phyloP scores from a whole-genome alignment of 148 eudicot species.

The Rheum nobile region DNA sequence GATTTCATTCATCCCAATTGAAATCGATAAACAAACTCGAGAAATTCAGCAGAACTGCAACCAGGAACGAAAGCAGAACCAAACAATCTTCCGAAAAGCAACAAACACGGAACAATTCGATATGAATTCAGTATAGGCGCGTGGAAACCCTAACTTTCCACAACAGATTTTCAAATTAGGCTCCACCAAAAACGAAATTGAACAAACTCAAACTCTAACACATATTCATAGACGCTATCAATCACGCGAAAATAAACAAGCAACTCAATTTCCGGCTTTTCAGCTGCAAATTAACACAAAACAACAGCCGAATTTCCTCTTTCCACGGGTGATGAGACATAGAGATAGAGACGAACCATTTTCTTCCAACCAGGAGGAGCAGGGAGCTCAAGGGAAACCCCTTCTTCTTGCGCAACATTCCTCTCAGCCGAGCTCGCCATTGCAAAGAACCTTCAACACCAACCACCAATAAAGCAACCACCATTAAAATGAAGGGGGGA shows the following conservation, averaged over 20 bases:
- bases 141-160: not conserved
- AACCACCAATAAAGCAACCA: not conserved
- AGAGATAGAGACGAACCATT: slow-evolving; percentile 15
- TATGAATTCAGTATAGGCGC: not conserved
- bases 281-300: not conserved
- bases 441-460: not conserved
- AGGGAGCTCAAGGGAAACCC: slow-evolving; percentile 26
- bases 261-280: not conserved
- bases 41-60: not conserved
- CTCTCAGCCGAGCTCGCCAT: slow-evolving; percentile 26
- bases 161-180: not conserved
- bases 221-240: not conserved
- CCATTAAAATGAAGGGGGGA: not conserved
- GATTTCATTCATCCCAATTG: not conserved
- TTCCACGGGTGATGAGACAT: not conserved
- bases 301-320: not conserved
- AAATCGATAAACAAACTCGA: not conserved
- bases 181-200: not conserved
- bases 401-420: slow-evolving; percentile 18
- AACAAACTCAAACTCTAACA: not conserved
- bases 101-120: not conserved
- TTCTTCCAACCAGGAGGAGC: slow-evolving; percentile 43
- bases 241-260: not conserved
- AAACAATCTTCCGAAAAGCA: not conserved
- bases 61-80: not conserved